Evolutionary conservation across 805 yeast genomes (phyloP).

Genomic region (Jamesozyma hellenica): DNA sequence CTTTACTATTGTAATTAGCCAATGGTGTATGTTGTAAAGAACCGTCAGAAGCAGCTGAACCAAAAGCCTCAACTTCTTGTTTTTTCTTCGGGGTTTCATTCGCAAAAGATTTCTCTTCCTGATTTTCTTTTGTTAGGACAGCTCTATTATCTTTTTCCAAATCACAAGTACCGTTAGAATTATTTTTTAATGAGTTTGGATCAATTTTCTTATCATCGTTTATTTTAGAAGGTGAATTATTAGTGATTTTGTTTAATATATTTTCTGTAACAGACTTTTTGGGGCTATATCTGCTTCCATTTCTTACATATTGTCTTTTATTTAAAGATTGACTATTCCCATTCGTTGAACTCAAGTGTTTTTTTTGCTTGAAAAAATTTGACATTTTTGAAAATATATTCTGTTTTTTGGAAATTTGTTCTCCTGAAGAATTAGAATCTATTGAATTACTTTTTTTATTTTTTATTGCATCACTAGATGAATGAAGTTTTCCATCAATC

Average conservation of each 20-base stretch:
- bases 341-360: constrained; percentile 1
- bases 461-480: no score
- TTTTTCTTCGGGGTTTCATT: background rate
- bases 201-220: background rate
- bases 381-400: constrained; percentile 27
- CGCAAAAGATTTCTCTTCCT: background rate
- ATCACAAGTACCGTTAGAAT: background rate
- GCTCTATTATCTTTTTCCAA: background rate
- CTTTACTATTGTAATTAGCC: constrained; percentile 21
- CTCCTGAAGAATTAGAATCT: no score
- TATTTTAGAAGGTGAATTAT: background rate
- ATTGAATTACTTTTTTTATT: no score
- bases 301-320: background rate
- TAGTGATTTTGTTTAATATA: background rate
- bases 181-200: background rate
- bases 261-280: background rate
- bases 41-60: constrained; percentile 21
- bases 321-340: background rate
- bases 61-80: constrained; percentile 19
- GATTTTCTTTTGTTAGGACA: background rate
- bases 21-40: constrained; percentile 26
- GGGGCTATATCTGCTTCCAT: background rate
- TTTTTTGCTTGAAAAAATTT: constrained; percentile 26
- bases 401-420: constrained; percentile 15
- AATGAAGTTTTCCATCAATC: no score